phyloP scores from a whole-genome alignment of 192 early-diverging fungal species.

The Backusella liffmaniae region DNA sequence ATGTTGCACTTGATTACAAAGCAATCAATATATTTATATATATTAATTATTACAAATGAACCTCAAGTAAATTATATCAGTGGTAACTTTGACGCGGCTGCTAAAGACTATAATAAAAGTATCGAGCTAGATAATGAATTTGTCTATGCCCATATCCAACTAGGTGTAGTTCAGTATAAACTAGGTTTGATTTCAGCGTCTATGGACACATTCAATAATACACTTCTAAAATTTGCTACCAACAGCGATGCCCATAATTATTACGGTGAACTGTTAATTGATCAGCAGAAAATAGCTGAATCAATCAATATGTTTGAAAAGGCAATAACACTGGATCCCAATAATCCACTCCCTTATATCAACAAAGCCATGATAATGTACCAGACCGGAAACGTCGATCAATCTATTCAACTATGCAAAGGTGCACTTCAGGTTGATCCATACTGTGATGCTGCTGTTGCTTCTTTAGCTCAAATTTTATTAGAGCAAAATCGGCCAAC shows the following conservation, averaged over 20 bases:
- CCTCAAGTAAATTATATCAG: constrained; percentile 74
- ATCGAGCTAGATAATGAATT: constrained; percentile 77
- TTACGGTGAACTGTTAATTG: constrained; percentile 92
- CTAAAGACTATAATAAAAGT: constrained; percentile 82
- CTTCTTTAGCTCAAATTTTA: constrained; percentile 76
- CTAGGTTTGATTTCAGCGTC: constrained; percentile 73
- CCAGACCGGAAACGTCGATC: constrained; percentile 72
- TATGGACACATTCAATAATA: constrained; percentile 77
- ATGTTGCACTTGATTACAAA: not conserved
- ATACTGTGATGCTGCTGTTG: constrained; percentile 93
- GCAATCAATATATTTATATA: not conserved
- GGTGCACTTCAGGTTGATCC: constrained; percentile 88
- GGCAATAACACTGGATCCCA: constrained; percentile 75
- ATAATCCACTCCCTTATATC: constrained; percentile 95
- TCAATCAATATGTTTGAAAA: constrained; percentile 87
- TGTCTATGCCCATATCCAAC: constrained; percentile 92
- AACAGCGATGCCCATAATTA: constrained; percentile 95
- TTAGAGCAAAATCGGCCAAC: constrained; percentile 84
- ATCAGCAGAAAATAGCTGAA: constrained; percentile 80
- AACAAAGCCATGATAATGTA: constrained; percentile 88
- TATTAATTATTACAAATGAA: not conserved
- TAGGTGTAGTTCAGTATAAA: constrained; percentile 93
- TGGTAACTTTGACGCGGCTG: constrained; percentile 73
- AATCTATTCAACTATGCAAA: constrained; percentile 74
- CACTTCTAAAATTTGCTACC: constrained; percentile 72